Percentiles rank a stretch among this genome's conserved stretches.
Evolutionary conservation across 345 rosid species (phyloP).

Genomic region (Schrenkiella parvula): DNA sequence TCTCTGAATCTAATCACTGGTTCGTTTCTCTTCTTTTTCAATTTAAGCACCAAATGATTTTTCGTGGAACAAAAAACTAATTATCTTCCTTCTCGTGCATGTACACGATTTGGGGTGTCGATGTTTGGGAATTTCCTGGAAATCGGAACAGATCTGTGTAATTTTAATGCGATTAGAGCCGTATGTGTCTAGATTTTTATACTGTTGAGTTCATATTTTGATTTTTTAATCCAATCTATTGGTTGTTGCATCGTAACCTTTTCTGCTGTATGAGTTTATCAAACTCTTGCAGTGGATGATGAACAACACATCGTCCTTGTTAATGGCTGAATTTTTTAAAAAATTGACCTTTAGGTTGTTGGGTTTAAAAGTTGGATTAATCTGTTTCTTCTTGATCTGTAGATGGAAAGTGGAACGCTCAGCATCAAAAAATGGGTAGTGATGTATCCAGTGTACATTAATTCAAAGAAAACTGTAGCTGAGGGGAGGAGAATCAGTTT

Average conservation of each 20-base stretch:
- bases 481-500: constrained; percentile 73
- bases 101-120: not conserved
- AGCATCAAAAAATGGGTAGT: constrained; percentile 72
- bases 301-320: not conserved
- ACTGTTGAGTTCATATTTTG: not conserved
- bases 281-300: not conserved
- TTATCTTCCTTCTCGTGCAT: not conserved
- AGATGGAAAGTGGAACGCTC: constrained; percentile 45
- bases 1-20: not conserved
- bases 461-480: constrained; percentile 87
- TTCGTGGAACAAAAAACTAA: not conserved
- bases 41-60: not conserved
- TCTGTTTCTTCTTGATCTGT: not conserved
- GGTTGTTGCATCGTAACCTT: not conserved
- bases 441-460: constrained; percentile 83
- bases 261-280: not conserved
- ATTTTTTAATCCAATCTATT: not conserved
- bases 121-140: not conserved
- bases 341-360: not conserved
- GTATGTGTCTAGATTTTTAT: not conserved
- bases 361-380: not conserved
- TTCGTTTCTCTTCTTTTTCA: constrained; percentile 10
- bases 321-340: not conserved
- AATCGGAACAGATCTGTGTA: constrained; percentile 14
- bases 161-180: not conserved